Evolutionary conservation across 148 eudicot genomes (phyloP), one percentile per base, ranked within the genome.

Genomic region (Mesembryanthemum crystallinum): DNA sequence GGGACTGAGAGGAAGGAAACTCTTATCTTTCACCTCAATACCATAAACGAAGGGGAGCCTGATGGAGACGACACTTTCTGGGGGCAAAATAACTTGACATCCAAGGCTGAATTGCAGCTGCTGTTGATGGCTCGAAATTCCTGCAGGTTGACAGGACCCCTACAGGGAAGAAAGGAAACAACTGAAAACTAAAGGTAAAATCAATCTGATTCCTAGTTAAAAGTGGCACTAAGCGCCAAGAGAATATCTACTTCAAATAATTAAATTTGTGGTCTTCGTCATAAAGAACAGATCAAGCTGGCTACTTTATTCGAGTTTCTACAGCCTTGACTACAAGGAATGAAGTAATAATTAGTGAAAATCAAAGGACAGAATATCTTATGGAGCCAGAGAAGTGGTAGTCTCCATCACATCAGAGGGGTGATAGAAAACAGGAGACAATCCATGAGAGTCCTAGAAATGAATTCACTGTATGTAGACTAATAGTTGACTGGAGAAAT

Each of bases 1-100:
- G 42, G 97, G 93, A 77, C 77, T 84, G 21, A 94, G 91, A 71
- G 97, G 85, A 81, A 79, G 71, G 69, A 86, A 57, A 30, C 82
- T 84, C 78, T 89, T 90, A 83, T 87, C 89, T 81, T 88, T 87
- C 78, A 83, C 73, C 74, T 88, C 72, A 57, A 86, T 73, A 61
- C 92, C 93, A 78, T 94, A 94, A 39, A 94, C 82, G 84, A 94
- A 92, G 37, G 98, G 98, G 24, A 94, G 92, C 78, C 90, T 90
- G 71, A 94, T 80, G 64, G 98, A 92, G 76, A 94, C 87, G 78
- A 92, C 90, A 83, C 98, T 94, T 74, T 94, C 98, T 8, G 98
- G 93, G 27, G 98, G 98, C 86, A 94, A 86, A 73, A 92, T 85
- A 77, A 92, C 91, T 66, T 72, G 88, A 77, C 90, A 85, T 73